Evolutionary conservation across 2,329 filamentous ascomycete species (phyloP).

Genomic region (Botrytis sinoallii): DNA sequence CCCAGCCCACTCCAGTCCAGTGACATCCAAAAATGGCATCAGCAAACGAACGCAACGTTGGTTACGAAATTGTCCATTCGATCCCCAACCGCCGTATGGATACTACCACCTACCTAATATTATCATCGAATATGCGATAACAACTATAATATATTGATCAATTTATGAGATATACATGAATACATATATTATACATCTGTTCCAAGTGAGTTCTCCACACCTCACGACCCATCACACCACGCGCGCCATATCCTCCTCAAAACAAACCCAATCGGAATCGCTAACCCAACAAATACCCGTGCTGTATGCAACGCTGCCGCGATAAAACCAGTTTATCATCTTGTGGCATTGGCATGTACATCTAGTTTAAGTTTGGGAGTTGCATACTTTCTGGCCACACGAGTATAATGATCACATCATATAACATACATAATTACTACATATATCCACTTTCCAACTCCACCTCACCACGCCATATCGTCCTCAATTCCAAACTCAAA

Average conservation of each 20-base stretch:
- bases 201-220: not conserved
- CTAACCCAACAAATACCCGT: not conserved
- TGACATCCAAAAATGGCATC: not conserved
- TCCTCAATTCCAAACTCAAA: not conserved
- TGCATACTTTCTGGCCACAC: not conserved
- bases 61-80: not conserved
- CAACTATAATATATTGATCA: not conserved
- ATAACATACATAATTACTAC: not conserved
- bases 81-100: not conserved
- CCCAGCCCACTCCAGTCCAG: not conserved
- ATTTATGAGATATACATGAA: not conserved
- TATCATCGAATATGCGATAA: not conserved
- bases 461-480: not conserved
- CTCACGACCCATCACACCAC: no score
- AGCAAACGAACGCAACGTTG: not conserved
- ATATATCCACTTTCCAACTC: not conserved
- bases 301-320: not conserved
- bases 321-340: not conserved
- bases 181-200: not conserved
- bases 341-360: not conserved
- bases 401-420: not conserved
- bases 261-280: not conserved
- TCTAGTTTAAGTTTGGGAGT: not conserved
- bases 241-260: not conserved
- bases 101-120: slow-evolving; percentile 1